Conservation (phyloP, 1,139 yeast species). For the Candida tetrigidarum region DNA sequence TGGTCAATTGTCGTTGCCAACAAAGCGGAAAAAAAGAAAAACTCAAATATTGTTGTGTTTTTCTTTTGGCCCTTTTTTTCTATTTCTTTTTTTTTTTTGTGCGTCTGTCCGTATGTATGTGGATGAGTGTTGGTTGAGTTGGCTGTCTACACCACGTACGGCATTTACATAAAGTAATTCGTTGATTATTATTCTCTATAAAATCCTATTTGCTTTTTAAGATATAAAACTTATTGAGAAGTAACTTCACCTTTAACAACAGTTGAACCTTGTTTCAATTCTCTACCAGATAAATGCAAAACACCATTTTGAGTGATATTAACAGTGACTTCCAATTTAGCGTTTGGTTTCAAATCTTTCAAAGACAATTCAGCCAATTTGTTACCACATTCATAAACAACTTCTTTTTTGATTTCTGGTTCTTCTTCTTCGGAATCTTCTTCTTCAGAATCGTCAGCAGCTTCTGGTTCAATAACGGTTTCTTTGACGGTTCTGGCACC, state of each 20-base stretch:
- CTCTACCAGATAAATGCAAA: constrained; percentile 84
- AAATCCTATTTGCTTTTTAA: constrained; percentile 4
- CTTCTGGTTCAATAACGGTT: constrained; percentile 70
- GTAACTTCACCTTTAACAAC: constrained; percentile 55
- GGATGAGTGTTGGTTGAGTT: too few species aligned
- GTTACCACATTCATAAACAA: constrained; percentile 73
- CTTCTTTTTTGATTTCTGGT: constrained; percentile 77
- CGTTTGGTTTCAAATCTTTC: constrained; percentile 70
- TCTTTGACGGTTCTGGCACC: constrained; percentile 83
- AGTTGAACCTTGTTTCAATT: constrained; percentile 67
- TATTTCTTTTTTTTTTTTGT: too few species aligned
- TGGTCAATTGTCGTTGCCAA: not conserved
- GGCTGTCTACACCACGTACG: too few species aligned
- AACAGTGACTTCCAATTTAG: constrained; percentile 75
- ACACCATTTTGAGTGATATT: constrained; percentile 86
- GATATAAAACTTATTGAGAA: constrained; percentile 11
- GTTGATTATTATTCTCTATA: constrained; percentile 2
- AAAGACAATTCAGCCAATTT: constrained; percentile 80
- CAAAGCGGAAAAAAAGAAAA: not conserved
- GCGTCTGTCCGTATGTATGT: too few species aligned
- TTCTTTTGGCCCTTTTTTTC: too few species aligned
- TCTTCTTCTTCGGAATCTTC: constrained; percentile 51
- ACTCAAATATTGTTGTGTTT: too few species aligned
- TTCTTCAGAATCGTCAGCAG: constrained; percentile 41
- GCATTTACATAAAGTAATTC: too few species aligned